These are phyloP conservation scores for Aspergillus saccharolyticus DNA, from an alignment of 495 filamentous ascomycete species.

Conservation along the genomic window DNA sequence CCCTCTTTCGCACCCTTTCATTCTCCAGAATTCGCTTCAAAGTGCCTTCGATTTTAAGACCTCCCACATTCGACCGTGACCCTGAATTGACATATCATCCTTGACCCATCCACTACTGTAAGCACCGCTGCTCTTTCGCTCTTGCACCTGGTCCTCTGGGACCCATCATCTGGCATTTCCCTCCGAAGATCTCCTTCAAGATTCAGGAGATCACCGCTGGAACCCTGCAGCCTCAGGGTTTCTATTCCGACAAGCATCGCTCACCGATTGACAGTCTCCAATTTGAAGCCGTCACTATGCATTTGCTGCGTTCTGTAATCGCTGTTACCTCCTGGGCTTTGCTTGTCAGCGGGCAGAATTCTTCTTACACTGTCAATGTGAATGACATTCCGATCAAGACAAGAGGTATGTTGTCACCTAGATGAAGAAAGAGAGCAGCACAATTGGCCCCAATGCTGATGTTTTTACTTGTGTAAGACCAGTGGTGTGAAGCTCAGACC, in stretches of 20 bases:
- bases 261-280: not conserved
- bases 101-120: not conserved
- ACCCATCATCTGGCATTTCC: not conserved
- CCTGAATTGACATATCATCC: not conserved
- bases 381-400: slow-evolving; percentile 46
- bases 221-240: not conserved
- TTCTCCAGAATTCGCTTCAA: slow-evolving; percentile 3
- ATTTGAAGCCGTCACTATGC: slow-evolving; percentile 14
- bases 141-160: not conserved
- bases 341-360: slow-evolving; percentile 37
- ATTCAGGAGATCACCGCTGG: slow-evolving; percentile 1
- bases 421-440: no score
- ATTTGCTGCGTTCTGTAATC: slow-evolving; percentile 27
- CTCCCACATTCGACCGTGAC: not conserved
- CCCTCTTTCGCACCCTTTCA: no score
- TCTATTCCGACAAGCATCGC: not conserved
- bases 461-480: slow-evolving; percentile 33
- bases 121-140: not conserved
- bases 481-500: slow-evolving; percentile 66
- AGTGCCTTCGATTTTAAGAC: slow-evolving; percentile 4
- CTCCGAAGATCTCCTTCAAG: not conserved
- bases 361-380: slow-evolving; percentile 49
- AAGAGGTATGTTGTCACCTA: slow-evolving; percentile 32
- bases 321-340: slow-evolving; percentile 27
- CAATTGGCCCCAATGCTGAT: slow-evolving; percentile 4